phyloP scores from a whole-genome alignment of 2,329 filamentous ascomycete genomes.

The Colletotrichum sp. region DNA sequence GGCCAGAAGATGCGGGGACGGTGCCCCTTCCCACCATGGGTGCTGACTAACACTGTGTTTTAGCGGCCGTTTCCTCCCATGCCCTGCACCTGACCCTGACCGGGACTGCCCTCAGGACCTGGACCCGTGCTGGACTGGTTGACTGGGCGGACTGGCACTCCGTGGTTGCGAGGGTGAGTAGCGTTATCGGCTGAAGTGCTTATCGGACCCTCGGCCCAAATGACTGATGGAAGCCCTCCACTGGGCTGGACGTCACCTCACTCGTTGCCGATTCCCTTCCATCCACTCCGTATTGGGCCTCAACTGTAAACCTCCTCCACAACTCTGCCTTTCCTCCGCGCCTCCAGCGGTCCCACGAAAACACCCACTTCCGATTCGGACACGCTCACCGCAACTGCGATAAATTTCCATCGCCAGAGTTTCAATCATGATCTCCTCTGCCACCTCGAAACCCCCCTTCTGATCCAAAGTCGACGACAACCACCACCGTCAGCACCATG shows the following conservation, averaged over 20 bases:
- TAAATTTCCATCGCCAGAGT: not conserved
- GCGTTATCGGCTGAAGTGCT: constrained; percentile 3
- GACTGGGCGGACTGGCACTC: not conserved
- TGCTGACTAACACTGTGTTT: not conserved
- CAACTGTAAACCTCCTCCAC: constrained; percentile 1
- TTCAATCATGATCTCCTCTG: not conserved
- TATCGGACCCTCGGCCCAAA: constrained; percentile 17
- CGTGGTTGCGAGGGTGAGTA: not conserved
- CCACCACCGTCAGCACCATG: not conserved
- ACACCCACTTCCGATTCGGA: not conserved
- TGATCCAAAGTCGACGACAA: not conserved
- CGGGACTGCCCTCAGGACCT: not conserved
- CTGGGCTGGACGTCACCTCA: constrained; percentile 6
- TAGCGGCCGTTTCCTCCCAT: not conserved
- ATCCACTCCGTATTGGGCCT: not conserved
- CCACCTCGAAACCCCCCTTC: not conserved
- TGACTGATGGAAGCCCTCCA: not conserved
- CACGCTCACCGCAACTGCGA: not conserved
- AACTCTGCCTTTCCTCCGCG: not conserved
- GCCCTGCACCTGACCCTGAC: not conserved
- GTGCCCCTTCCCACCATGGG: not conserved
- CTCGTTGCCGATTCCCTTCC: not conserved
- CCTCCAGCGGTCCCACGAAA: not conserved
- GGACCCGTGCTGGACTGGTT: not conserved
- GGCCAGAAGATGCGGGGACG: constrained; percentile 12